These are phyloP conservation scores for Cryptomeria japonica DNA, from an alignment of 75 land plant species.

Conservation along the genomic window DNA sequence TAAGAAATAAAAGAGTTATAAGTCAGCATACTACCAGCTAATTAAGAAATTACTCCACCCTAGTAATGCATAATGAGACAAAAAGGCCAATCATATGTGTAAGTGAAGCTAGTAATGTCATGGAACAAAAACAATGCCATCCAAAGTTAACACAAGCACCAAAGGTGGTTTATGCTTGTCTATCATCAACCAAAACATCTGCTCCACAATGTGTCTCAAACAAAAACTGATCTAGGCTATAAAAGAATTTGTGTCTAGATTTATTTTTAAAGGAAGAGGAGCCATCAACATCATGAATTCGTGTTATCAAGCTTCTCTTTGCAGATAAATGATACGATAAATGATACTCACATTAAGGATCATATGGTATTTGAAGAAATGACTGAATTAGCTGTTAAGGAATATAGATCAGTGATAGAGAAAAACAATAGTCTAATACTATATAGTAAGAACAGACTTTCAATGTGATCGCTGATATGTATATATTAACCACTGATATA, in stretches of 20 bases:
- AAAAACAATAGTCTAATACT: too few species aligned
- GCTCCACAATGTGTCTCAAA: background rate
- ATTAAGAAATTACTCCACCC: background rate
- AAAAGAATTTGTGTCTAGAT: background rate
- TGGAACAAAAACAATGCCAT: background rate
- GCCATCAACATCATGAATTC: background rate
- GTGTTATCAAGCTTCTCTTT: background rate
- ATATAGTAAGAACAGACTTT: too few species aligned
- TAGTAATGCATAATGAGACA: background rate
- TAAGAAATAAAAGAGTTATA: slow-evolving; percentile 21
- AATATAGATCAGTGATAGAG: too few species aligned
- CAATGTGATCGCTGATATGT: too few species aligned
- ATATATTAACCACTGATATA: too few species aligned
- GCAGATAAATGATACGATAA: background rate
- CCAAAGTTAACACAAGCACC: background rate
- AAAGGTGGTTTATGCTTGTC: background rate
- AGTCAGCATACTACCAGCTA: background rate
- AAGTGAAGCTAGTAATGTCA: background rate
- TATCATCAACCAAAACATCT: background rate
- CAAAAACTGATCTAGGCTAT: background rate
- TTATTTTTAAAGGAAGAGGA: background rate
- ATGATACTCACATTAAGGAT: background rate
- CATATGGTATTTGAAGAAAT: background rate
- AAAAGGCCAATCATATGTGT: background rate
- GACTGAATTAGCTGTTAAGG: too few species aligned